These are phyloP conservation scores for Passiflora organensis DNA, from an alignment of 345 rosid genomes.

Conservation along the genomic window DNA sequence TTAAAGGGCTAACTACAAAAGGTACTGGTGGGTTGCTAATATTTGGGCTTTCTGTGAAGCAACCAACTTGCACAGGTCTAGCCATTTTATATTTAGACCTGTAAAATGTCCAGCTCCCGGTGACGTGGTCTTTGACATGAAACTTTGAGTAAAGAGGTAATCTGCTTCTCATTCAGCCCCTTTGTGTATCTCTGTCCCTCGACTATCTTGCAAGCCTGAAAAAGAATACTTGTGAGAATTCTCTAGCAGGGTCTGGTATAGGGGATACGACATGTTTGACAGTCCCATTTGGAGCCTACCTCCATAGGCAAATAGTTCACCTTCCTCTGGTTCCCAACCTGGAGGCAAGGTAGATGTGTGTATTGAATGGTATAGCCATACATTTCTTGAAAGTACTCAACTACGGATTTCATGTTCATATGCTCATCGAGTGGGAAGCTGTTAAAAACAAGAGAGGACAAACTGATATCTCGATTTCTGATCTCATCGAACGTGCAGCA, in stretches of 20 bases:
- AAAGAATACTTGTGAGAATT: background rate
- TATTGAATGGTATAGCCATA: slow-evolving; percentile 29
- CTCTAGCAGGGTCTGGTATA: background rate
- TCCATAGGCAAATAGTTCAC: slow-evolving; percentile 43
- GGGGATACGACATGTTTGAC: background rate
- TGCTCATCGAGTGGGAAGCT: slow-evolving; percentile 42
- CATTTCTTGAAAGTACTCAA: slow-evolving; percentile 35
- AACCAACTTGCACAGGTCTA: background rate
- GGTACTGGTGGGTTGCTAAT: background rate
- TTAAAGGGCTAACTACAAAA: too few relatives aligned
- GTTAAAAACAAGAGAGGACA: slow-evolving; percentile 2
- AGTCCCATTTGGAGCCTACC: slow-evolving; percentile 12
- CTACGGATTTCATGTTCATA: slow-evolving; percentile 38
- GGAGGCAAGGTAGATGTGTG: slow-evolving; percentile 39
- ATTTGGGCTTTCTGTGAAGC: background rate
- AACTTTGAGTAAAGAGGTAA: slow-evolving; percentile 32
- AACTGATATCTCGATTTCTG: background rate
- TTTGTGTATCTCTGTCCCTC: slow-evolving; percentile 41
- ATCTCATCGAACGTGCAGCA: background rate
- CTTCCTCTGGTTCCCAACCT: slow-evolving; percentile 35
- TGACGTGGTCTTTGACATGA: slow-evolving; percentile 38
- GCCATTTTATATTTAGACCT: slow-evolving; percentile 17
- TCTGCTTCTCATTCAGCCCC: slow-evolving; percentile 36
- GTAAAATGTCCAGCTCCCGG: slow-evolving; percentile 29
- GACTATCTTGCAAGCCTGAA: slow-evolving; percentile 39